Evolutionary conservation across 805 yeast species (phyloP).

Genomic region (Zygosaccharomyces lentus): DNA sequence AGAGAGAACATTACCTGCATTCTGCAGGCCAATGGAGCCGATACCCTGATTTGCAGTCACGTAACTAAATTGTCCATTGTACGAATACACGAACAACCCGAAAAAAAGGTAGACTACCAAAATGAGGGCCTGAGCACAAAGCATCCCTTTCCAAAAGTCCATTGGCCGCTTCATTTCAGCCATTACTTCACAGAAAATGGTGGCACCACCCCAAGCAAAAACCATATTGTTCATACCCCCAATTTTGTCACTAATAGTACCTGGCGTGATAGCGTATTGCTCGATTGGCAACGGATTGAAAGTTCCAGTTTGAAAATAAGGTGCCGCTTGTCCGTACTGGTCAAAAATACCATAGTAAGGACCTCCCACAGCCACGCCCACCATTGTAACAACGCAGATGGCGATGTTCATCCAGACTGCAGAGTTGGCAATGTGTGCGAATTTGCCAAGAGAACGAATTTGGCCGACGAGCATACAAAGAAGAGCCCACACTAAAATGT

Average conservation of each 20-base stretch:
- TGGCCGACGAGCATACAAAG: slow-evolving; percentile 43
- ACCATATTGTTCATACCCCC: slow-evolving; percentile 43
- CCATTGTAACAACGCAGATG: slow-evolving; percentile 43
- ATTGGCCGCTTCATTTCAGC: slow-evolving; percentile 46
- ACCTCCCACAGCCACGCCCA: slow-evolving; percentile 34
- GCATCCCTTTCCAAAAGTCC: slow-evolving; percentile 48
- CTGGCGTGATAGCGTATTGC: slow-evolving; percentile 30
- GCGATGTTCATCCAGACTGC: slow-evolving; percentile 48
- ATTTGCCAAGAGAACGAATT: slow-evolving; percentile 37
- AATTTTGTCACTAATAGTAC: slow-evolving; percentile 30
- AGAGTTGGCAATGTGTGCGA: slow-evolving; percentile 41
- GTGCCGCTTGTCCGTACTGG: slow-evolving; percentile 15
- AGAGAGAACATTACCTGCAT: slow-evolving; percentile 36
- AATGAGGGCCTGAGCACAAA: slow-evolving; percentile 40
- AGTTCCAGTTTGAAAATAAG: slow-evolving; percentile 13
- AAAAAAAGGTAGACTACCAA: slow-evolving; percentile 39
- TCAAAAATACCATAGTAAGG: slow-evolving; percentile 37
- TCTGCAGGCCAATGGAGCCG: slow-evolving; percentile 36
- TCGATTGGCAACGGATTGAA: slow-evolving; percentile 16
- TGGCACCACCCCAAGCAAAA: slow-evolving; percentile 50
- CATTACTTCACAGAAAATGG: slow-evolving; percentile 45
- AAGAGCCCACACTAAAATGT: slow-evolving; percentile 42
- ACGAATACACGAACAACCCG: slow-evolving; percentile 42
- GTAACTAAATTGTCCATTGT: slow-evolving; percentile 43
- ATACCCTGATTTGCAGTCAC: slow-evolving; percentile 46